Conservation (phyloP, 208 protist genomes). For the Strigomonas culicis region DNA sequence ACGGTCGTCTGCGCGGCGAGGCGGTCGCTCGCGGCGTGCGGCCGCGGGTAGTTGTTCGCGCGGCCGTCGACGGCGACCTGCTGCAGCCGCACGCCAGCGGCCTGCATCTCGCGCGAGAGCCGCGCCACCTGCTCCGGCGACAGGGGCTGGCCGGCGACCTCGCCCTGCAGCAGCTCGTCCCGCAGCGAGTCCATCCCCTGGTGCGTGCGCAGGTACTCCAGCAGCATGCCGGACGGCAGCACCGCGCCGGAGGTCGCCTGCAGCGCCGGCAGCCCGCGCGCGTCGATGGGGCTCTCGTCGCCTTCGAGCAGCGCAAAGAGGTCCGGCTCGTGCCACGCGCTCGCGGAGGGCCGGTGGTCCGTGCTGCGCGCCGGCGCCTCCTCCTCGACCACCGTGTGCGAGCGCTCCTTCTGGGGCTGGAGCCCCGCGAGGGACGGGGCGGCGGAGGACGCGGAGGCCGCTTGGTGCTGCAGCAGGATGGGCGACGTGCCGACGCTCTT, state of each 20-base stretch:
- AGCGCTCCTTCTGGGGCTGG: constrained; percentile 15
- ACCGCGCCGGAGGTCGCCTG: constrained; percentile 38
- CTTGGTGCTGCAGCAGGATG: constrained; percentile 11
- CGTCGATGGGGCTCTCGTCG: constrained; percentile 66
- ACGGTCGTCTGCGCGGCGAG: constrained; percentile 37
- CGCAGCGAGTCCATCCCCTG: constrained; percentile 71
- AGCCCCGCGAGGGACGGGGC: constrained; percentile 15
- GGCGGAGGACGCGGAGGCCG: background rate
- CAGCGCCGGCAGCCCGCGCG: constrained; percentile 39
- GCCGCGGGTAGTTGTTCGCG: constrained; percentile 82
- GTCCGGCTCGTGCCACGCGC: constrained; percentile 67
- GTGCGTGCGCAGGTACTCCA: constrained; percentile 81
- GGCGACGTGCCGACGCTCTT: constrained; percentile 49
- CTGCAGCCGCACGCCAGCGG: constrained; percentile 8
- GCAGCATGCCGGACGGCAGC: constrained; percentile 73
- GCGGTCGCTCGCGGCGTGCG: constrained; percentile 40
- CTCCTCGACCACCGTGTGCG: constrained; percentile 23
- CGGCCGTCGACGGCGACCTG: constrained; percentile 50
- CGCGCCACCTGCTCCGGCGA: constrained; percentile 27
- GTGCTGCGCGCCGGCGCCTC: constrained; percentile 1
- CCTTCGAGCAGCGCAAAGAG: constrained; percentile 28
- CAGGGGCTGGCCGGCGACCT: constrained; percentile 30
- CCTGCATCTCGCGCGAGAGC: constrained; percentile 12
- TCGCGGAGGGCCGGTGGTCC: constrained; percentile 15
- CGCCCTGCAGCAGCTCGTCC: constrained; percentile 73